Percentiles rank a stretch among this genome's conserved stretches.
Conservation (phyloP, 768 basidiomycete species). For the Amanita thiersii region DNA sequence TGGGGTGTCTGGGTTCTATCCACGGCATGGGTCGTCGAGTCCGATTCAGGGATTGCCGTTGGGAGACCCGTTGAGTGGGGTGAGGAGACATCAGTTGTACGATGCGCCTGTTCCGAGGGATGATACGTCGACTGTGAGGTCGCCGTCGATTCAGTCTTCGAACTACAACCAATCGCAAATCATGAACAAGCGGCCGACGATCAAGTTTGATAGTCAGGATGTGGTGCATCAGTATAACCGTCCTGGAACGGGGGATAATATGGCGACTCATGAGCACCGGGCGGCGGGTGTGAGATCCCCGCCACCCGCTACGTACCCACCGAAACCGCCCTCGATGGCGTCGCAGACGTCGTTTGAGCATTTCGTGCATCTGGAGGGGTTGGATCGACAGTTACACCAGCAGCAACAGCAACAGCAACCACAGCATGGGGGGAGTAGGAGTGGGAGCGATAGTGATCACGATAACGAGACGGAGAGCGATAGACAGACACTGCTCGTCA, state of each 20-base stretch:
- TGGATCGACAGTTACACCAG: too few species aligned
- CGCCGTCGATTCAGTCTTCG: constrained; percentile 23
- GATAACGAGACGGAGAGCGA: too few species aligned
- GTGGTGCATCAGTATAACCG: constrained; percentile 68
- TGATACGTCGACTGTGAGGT: constrained; percentile 29
- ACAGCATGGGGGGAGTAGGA: too few species aligned
- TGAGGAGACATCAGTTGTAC: constrained; percentile 80
- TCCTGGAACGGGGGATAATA: constrained; percentile 39
- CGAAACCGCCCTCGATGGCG: too few species aligned
- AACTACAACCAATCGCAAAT: constrained; percentile 16
- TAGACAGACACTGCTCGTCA: too few species aligned
- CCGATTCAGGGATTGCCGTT: constrained; percentile 5
- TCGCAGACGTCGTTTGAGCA: too few species aligned
- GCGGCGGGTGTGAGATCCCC: constrained; percentile 26
- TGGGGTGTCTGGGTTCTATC: constrained; percentile 14
- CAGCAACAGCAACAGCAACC: too few species aligned
- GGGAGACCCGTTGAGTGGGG: constrained; percentile 33
- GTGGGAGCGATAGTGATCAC: too few species aligned
- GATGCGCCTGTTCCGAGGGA: constrained; percentile 71
- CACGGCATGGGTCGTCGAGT: not conserved
- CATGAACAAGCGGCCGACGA: constrained; percentile 41
- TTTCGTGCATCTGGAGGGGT: too few species aligned
- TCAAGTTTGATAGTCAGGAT: constrained; percentile 74
- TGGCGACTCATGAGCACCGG: constrained; percentile 42
- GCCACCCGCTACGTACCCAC: constrained; percentile 13